These are phyloP conservation scores for Agrocybe chaxingu DNA, from an alignment of 768 basidiomycete genomes.

Conservation along the genomic window DNA sequence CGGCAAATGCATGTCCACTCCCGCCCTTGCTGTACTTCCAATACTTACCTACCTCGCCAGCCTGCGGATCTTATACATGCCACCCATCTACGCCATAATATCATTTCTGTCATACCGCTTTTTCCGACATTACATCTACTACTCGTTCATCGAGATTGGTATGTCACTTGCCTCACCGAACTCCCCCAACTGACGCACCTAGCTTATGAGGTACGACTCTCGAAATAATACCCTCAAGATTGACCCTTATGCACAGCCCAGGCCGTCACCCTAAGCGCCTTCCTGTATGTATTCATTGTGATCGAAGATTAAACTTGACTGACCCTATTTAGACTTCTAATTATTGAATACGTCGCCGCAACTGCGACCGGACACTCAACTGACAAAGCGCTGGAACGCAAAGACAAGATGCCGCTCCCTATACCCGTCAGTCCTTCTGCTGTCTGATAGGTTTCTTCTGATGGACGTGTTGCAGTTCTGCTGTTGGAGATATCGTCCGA, in stretches of 20 bases:
- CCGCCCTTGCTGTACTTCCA: neutral
- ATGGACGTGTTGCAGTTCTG: conserved; percentile 51
- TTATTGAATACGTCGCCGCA: conserved; percentile 82
- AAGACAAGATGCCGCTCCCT: conserved; percentile 74
- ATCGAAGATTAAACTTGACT: neutral
- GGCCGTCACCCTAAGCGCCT: conserved; percentile 83
- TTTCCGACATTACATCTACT: conserved; percentile 69
- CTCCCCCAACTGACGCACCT: conserved; percentile 6
- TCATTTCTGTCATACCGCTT: conserved; percentile 86
- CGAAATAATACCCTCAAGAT: neutral
- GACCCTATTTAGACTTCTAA: conserved; percentile 49
- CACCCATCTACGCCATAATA: conserved; percentile 74
- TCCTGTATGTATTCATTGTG: conserved; percentile 54
- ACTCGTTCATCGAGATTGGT: conserved; percentile 45
- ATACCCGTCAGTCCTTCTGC: conserved; percentile 43
- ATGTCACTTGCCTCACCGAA: conserved; percentile 4
- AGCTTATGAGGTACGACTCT: conserved; percentile 65
- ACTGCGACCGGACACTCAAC: conserved; percentile 62
- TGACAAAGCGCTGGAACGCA: conserved; percentile 66
- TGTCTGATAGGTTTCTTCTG: neutral
- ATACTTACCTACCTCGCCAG: conserved; percentile 28
- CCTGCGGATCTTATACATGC: conserved; percentile 83
- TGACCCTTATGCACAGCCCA: conserved; percentile 23
- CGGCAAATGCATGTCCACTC: conserved; percentile 65
- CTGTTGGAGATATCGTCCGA: conserved; percentile 78